Evolutionary conservation across 805 yeast species (phyloP), one percentile per base, ranked within the genome.

Genomic region (Wickerhamomyces bisporus): DNA sequence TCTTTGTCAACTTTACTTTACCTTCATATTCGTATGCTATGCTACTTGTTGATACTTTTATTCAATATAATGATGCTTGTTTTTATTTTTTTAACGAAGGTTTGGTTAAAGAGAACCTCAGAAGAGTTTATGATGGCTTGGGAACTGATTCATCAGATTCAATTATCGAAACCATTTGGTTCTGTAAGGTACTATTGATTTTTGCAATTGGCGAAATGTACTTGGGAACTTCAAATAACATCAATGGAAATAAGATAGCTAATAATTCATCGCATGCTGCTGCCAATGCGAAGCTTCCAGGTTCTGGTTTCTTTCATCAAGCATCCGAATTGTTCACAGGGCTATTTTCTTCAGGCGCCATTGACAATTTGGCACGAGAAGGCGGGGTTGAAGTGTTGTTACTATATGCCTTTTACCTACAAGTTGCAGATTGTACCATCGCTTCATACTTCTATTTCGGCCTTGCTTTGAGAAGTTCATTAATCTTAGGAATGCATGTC

Each of bases 1-100:
- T 80, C 6, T 71, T 81, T 17, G 85, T 81, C 18, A 79, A 81
- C 49, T 81, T 82, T 53, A 73, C 86, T 0, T 62, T 84, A 14
- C 94, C 94, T 1, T 77, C 86, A 12, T 83, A 81, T 46, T 75
- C 86, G 3, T 82, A 83, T 56, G 88, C 91, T 6, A 73, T 81
- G 73, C 57, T 81, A 12, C 61, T 84, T 34, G 84, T 84, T 11
- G 91, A 84, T 53, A 79, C 86, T 0, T 84, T 84, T 48, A 73
- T 84, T 37, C 80, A 81, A 36, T 84, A 82, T 57, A 84, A 84
- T 50, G 93, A 83, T 58, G 93, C 89, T 1, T 84, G 94, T 49
- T 84, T 84, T 56, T 84, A 84, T 60, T 84, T 84, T 52, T 84
- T 84, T 64, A 84, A 84, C 53, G 94, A 84, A 57, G 94, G 94